These are phyloP conservation scores for Ramularia collo-cygni DNA, from an alignment of 2,329 filamentous ascomycete genomes.

Conservation along the genomic window DNA sequence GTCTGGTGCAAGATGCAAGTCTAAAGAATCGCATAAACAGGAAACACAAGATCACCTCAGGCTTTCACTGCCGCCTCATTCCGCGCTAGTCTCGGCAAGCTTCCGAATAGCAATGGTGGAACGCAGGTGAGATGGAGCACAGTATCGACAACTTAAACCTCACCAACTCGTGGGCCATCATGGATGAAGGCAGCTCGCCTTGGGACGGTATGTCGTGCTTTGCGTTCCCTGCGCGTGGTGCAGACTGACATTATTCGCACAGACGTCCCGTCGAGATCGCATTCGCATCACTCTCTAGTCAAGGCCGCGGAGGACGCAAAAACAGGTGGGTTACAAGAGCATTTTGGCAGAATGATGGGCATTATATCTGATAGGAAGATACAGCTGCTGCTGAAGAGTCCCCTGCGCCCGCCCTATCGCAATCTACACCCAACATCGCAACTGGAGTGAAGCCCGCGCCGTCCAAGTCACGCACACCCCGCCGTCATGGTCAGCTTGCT, in stretches of 20 bases:
- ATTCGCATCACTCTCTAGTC: slow-evolving; percentile 34
- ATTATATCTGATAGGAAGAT: not conserved
- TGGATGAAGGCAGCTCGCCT: slow-evolving; percentile 29
- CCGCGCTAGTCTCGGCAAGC: too few species aligned
- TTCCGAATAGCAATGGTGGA: too few species aligned
- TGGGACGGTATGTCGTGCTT: slow-evolving; percentile 24
- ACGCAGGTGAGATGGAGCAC: too few species aligned
- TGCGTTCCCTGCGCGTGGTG: too few species aligned
- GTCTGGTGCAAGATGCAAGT: too few species aligned
- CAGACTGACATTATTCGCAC: slow-evolving; percentile 8
- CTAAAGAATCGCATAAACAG: too few species aligned
- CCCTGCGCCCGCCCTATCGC: slow-evolving; percentile 10
- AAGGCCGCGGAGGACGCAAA: slow-evolving; percentile 32
- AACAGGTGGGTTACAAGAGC: slow-evolving; percentile 18
- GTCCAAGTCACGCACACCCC: slow-evolving; percentile 42
- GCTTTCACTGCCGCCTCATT: too few species aligned
- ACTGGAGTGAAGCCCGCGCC: slow-evolving; percentile 24
- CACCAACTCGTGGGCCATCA: slow-evolving; percentile 22
- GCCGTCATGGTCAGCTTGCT: slow-evolving; percentile 63
- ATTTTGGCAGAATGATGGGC: not conserved
- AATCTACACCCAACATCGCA: slow-evolving; percentile 19
- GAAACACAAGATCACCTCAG: too few species aligned
- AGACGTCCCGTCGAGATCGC: slow-evolving; percentile 44
- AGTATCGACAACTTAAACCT: too few species aligned
- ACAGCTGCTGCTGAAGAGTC: slow-evolving; percentile 4